These are phyloP conservation scores for Cucurbita maxima DNA, from an alignment of 306 rosid species.

Conservation along the genomic window DNA sequence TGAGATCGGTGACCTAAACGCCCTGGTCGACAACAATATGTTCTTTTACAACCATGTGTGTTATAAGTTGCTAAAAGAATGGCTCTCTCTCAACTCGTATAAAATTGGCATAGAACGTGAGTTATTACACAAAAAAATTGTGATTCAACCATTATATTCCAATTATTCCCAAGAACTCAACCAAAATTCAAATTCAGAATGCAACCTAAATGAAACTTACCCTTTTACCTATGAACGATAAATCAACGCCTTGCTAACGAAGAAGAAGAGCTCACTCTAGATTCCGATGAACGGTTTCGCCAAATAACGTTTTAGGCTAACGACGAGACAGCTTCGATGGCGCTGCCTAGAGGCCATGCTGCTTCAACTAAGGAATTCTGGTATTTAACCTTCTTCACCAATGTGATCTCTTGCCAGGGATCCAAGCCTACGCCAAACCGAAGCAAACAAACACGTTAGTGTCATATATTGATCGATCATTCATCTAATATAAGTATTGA, in stretches of 20 bases:
- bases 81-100: slow-evolving; percentile 1
- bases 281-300: neutral
- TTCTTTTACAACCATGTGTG: neutral
- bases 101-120: neutral
- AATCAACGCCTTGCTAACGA: neutral
- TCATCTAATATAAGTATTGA: neutral
- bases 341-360: slow-evolving; percentile 98
- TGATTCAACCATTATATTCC: neutral
- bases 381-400: slow-evolving; percentile 85
- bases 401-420: slow-evolving; percentile 85
- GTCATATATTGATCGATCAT: neutral
- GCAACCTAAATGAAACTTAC: neutral
- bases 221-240: neutral
- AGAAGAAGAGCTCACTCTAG: neutral
- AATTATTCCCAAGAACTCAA: slow-evolving; percentile 4
- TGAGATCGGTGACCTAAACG: neutral
- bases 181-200: slow-evolving; percentile 2
- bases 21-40: neutral
- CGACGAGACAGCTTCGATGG: slow-evolving; percentile 90
- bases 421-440: slow-evolving; percentile 44
- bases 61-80: neutral
- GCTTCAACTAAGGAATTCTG: slow-evolving; percentile 77
- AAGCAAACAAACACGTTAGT: slow-evolving; percentile 5
- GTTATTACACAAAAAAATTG: slow-evolving; percentile 5
- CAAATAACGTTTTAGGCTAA: neutral